Base-by-base conservation (phyloP, 805 yeast genomes). In the Cyberlindnera xylosilytica region DNA sequence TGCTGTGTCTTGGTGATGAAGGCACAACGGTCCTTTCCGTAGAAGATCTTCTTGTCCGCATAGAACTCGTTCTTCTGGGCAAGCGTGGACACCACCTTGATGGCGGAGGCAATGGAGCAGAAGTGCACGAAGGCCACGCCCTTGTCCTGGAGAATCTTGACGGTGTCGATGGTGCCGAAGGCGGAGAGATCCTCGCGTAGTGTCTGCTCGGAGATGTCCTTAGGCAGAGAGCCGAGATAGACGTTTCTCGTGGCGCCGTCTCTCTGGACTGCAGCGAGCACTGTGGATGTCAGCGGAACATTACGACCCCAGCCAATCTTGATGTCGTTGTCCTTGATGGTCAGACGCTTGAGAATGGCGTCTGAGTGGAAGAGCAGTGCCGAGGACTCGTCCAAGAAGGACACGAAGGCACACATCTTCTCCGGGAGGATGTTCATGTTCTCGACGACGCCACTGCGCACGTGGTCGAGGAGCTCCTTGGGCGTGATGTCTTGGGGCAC, bases 241-340 rank as follows among this genome's bases (percentile, higher is more conserved):
- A 91, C 96, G 60, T 91, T 90, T 69, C 99, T 79, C 10, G 97
- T 87, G 6, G 98, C 98, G 37, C 87, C 87, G 52, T 87, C 91
- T 49, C 86, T 78, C 43, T 81, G 79, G 42, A 93, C 88, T 15
- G 89, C 82, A 26, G 81, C 77, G 40, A 79, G 68, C 6, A 91
- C 90, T 7, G 83, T 73, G 2, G 95, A 85, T 45, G 79, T 80
- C 27, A 89, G 78, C 1, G 85, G 79, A 3, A 83, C 71, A 30
- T 88, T 79, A 52, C 84, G 84, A 17, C 96, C 97, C 98, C 98
- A 93, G 11, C 97, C 96, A 46, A 91, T 76, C 57, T 88, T 78
- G 44, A 90, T 78, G 56, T 87, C 95, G 51, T 83, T 80, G 35
- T 87, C 89, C 52, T 79, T 80, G 46, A 93, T 84, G 32, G 83